Conservation (phyloP, 202 grass and related monocot species). For the Panicum virgatum region DNA sequence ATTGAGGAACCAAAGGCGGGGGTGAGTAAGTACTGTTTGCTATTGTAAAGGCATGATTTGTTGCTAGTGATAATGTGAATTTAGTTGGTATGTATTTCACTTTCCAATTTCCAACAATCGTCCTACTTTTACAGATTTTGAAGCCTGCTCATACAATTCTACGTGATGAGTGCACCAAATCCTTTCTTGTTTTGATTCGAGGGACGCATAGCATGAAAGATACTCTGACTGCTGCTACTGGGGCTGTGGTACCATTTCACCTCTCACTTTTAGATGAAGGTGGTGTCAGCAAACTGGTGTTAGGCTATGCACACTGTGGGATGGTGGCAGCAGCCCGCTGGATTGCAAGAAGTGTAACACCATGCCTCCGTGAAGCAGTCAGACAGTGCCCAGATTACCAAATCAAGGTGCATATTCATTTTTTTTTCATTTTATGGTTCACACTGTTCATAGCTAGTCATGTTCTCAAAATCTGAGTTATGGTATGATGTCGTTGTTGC, state of each 20-base stretch:
- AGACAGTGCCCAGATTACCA: constrained; percentile 75
- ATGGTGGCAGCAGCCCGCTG: constrained; percentile 96
- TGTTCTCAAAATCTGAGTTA: not conserved
- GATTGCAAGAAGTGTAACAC: constrained; percentile 85
- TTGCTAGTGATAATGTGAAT: constrained; percentile 28
- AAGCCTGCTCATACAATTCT: constrained; percentile 97
- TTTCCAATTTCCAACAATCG: constrained; percentile 19
- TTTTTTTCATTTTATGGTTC: constrained; percentile 26
- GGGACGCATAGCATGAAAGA: constrained; percentile 99
- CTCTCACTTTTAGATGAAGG: constrained; percentile 90
- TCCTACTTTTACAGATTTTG: constrained; percentile 65
- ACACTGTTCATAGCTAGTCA: constrained; percentile 6
- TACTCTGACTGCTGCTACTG: constrained; percentile 88
- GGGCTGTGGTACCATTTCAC: constrained; percentile 96
- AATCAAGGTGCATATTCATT: constrained; percentile 68
- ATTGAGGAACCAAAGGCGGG: constrained; percentile 94
- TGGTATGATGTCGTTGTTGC: not conserved
- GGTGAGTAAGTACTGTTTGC: constrained; percentile 73
- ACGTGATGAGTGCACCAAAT: constrained; percentile 73
- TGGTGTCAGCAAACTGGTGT: constrained; percentile 87
- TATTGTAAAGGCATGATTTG: not conserved
- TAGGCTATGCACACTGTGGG: constrained; percentile 98
- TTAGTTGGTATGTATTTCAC: constrained; percentile 26
- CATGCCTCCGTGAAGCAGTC: constrained; percentile 68
- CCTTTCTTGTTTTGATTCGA: constrained; percentile 88